A percentile compares a stretch with the other conserved stretches of the same genome.
Conservation (phyloP, 1,284 basidiomycete species). For the Bondarzewia mesenterica region DNA sequence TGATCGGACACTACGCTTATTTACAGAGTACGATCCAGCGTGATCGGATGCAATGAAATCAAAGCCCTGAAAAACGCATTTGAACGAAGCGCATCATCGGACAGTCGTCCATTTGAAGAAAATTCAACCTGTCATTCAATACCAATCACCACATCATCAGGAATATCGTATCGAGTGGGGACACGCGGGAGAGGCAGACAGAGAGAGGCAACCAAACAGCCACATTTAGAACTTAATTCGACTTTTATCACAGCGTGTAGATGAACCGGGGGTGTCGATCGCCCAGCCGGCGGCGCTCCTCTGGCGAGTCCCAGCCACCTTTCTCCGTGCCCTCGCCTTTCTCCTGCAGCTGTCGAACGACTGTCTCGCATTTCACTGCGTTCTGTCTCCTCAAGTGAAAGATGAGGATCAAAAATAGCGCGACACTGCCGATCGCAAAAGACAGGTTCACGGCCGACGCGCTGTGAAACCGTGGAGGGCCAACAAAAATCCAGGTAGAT, state of each 20-base stretch:
- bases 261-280: constrained; percentile 14
- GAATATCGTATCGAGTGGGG: no score
- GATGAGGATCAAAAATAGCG: background rate
- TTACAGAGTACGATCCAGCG: no score
- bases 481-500: constrained; percentile 4
- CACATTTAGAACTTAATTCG: background rate
- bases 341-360: constrained; percentile 1
- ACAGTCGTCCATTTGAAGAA: no score
- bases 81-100: no score
- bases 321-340: constrained; percentile 3
- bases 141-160: no score
- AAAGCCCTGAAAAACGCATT: no score
- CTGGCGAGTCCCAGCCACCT: constrained; percentile 10
- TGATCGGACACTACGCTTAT: no score
- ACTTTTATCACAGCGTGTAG: constrained; percentile 7
- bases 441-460: constrained; percentile 11
- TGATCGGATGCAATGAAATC: no score
- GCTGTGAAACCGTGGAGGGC: constrained; percentile 10
- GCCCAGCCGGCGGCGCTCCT: constrained; percentile 9
- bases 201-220: no score
- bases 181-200: no score
- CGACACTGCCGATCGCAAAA: constrained; percentile 7
- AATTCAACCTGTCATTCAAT: no score
- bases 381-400: constrained; percentile 7
- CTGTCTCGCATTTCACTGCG: constrained; percentile 5